Base-by-base conservation (phyloP, 768 basidiomycete species). In the Phaeolepiota aurea region DNA sequence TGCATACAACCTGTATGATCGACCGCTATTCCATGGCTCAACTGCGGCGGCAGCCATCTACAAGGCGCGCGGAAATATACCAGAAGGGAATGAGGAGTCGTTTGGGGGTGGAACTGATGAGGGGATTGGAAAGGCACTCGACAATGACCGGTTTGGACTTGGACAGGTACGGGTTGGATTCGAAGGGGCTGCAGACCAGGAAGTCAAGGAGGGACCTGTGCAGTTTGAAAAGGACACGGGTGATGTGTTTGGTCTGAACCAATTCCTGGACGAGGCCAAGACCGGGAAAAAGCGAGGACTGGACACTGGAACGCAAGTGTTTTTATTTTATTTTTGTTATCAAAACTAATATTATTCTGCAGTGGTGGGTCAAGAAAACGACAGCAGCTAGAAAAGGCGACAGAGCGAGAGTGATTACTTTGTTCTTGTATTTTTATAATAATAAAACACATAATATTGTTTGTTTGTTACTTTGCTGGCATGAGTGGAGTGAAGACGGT, bases 21-120 rank as follows among this genome's bases (percentile, higher is more conserved):
- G 79, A 37, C 92, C 94, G 2, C 68, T 99, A 37, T 99, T 99
- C 77, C 86, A 91, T 52, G 94, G 96, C 1, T 94, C 93, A 2
- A 82, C 85, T 3, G 94, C 94, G 13, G 92, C 89, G 0, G 91
- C 94, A n/a, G 96, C 96, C n/a, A 99, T 99, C 50, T 99, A 99
- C 73, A 94, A 93, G 61, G 89, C 94, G 3, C 74, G 83, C 19
- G 92, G 93, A 0, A 86, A 89, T 49, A 87, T 90, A 44, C 56
- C 71, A 3, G 82, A 87, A 47, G 87, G 82, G 20, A 87, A 87
- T 54, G 90, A 97, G 31, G 93, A 96, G 39, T 79, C 87, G 30
- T 94, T 87, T 57, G 91, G 90, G 38, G 92, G 87, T 42, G 93
- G 93, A 28, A 96, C 93, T 2, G 91, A 93, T 54, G 92, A 97